Base-by-base conservation (phyloP, 305 asterid species). In the Plantago coronopus region DNA sequence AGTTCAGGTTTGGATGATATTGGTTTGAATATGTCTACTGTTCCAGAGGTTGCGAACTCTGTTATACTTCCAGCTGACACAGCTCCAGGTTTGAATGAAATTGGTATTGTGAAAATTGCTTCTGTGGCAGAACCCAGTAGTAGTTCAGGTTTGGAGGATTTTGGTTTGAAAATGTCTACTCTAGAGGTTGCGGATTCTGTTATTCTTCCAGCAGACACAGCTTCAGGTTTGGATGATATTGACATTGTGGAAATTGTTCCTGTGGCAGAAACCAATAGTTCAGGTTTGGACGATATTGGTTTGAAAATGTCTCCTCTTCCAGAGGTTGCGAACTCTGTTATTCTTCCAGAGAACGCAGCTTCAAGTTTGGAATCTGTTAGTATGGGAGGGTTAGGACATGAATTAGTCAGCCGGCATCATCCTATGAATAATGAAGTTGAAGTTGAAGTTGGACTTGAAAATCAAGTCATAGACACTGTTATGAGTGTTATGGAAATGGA, bases 391-490 rank as follows among this genome's bases (percentile, higher is more conserved):
- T 62, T 49, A 64, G 61, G 57, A 72, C 66, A 47, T 57, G 61
- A 11, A 34, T 34, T 34, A 9, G 40, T 34, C 40, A 34, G 40
- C 40, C 40, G 9, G 12, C 7, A 6, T 34, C 2, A 7, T 34
- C 40, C 40, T 34, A 12, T 7, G 1, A 34, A 34, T 34, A 7
- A 34, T 34, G 40, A 0, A 34, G 58, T 1, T 23, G 20, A 53
- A 51, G 57, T 23, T 51, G 57, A 34, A 51, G 57, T 51, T 51
- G 57, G 57, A 51, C 17, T 38, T 13, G 57, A 22, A 3, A 22
- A 23, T 51, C 73, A 73, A 64, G 68, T 66, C 54, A 59, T 42
- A 55, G 64, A 57, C 57, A 72, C 67, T n/a, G 63, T 67, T 66
- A 53, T 45, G 20, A 71, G 44, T 44, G 69, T 40, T 27, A 11